Evolutionary conservation across 2,329 filamentous ascomycete species (phyloP), one percentile per base, ranked within the genome.

Genomic region (Nemania sp.): DNA sequence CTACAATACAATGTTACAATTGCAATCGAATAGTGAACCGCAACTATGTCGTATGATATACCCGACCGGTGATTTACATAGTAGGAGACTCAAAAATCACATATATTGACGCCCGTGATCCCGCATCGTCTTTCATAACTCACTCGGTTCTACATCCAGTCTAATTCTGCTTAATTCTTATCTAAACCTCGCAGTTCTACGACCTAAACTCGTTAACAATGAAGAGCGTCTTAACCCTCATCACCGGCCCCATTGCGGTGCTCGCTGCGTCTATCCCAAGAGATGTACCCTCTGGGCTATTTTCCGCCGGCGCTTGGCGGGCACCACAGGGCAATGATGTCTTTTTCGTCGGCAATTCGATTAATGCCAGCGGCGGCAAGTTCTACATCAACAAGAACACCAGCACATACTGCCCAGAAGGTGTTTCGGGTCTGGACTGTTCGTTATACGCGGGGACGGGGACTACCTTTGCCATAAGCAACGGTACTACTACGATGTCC

Each of bases 361-460:
- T 75, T 45, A 73, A 73, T 5, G 73, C 73, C 38, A 73, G 64
- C 45, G 70, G 70, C n/a, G 68, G 68, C 20, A 74, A 73, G 62
- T 75, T 75, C 65, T 75, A 62, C 59, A 49, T 74, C 47, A 70
- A 74, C 62, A 72, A 32, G 41, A 10, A 60, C 55, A 64, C 73
- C 1, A 66, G 66, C n/a, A 69, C 72, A 1, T 73, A 73, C 59
- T 74, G 73, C 43, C 73, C 73, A 1, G 35, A 32, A 3, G 64
- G 47, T n/a, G 58, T 65, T 32, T 13, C 26, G 11, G 61, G 61
- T 18, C 64, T 74, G 11, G 68, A 74, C 57, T 74, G 73, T 41
- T 56, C 73, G 15, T 7, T 5, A 1, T 73, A 64, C 51, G 45
- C 66, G 0, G 72, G 73, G 15, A 51, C 68, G 15, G 54, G 43